A percentile compares a stretch with the other conserved stretches of the same genome.
Evolutionary conservation across 352 stramenopile species (phyloP).

Genomic region (Phytopythium aichiense): DNA sequence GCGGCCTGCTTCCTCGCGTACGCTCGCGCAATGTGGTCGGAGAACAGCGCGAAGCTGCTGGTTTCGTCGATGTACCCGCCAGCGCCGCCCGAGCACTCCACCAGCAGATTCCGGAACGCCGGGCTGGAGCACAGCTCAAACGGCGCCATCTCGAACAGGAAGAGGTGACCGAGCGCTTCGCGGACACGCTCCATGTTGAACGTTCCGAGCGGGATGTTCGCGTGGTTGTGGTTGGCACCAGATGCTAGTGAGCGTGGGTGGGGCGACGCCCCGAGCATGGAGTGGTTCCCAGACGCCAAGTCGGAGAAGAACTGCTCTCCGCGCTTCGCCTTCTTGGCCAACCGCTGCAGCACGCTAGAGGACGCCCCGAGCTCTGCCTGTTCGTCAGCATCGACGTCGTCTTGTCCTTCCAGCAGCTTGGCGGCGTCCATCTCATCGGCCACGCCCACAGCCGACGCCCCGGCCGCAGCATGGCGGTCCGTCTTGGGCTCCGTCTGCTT

Average conservation of each 20-base stretch:
- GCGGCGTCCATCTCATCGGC: conserved; percentile 10
- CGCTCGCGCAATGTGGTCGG: conserved; percentile 35
- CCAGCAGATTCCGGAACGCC: conserved; percentile 51
- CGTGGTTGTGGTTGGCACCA: neutral
- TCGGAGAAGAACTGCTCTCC: conserved; percentile 40
- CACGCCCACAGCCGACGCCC: neutral
- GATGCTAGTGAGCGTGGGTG: neutral
- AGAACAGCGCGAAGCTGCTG: conserved; percentile 35
- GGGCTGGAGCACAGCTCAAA: conserved; percentile 63
- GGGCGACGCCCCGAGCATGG: neutral
- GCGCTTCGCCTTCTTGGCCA: conserved; percentile 36
- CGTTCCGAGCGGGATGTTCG: neutral
- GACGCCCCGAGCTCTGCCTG: conserved; percentile 7
- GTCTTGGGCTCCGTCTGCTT: conserved; percentile 25
- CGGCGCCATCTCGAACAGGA: conserved; percentile 62
- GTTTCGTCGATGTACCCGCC: conserved; percentile 32
- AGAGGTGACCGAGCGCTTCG: conserved; percentile 54
- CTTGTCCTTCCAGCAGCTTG: conserved; percentile 19
- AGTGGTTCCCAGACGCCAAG: conserved; percentile 4
- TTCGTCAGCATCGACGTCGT: conserved; percentile 10
- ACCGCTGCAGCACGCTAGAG: neutral
- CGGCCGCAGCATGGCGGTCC: neutral
- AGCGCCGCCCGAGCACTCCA: conserved; percentile 42
- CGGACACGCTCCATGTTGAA: conserved; percentile 57
- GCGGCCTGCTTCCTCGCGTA: conserved; percentile 55